Base-by-base conservation (phyloP, 1,284 basidiomycete genomes). In the Rhodotorula sp. region DNA sequence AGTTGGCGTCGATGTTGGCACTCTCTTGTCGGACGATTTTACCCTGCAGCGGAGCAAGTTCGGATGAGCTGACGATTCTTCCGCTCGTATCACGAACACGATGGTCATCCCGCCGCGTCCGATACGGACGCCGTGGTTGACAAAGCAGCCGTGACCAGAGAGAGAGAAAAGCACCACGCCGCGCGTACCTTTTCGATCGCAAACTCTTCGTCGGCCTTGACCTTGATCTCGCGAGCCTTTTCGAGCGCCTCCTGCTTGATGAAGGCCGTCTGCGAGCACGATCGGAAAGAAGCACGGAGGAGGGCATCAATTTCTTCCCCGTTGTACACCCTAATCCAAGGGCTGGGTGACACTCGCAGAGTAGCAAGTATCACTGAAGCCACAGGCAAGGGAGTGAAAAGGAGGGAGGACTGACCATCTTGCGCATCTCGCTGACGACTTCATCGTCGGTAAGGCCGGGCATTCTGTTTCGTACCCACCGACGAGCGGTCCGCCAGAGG, bases 181-280 rank as follows among this genome's bases (percentile, higher is more conserved):
- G 22, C 60, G 24, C 78, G 44, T 54, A 91, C 93, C 87, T 97
- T 97, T 82, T 97, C 94, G 76, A 96, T 96, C 29, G 93, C 89
- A 80, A 96, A 97, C 83, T 97, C 94, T 82, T 96, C 93, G 75
- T 97, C 93, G 0, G 95, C 94, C 82, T 97, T 97, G 73, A 96
- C 91, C 77, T 87, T 90, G 76, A 97, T 93, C 83, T 97, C 94
- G n/a, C 95, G 85, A 1, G 92, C 93, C 82, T 97, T 97, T 84
- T 97, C 95, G 76, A 91, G 83, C 4, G 94, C 94, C 82, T 97
- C 94, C 81, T 96, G 94, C 82, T 91, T 76, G 70, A 75, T 76
- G 74, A 75, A 76, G 18, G 75, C 72, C 24, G 75, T 76, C 74
- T 75, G 59, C 3, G 10, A 30, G 18, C 17, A 12, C 5, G 42